These are phyloP conservation scores for Comarum palustre DNA, from an alignment of 306 rosid species.

Conservation along the genomic window DNA sequence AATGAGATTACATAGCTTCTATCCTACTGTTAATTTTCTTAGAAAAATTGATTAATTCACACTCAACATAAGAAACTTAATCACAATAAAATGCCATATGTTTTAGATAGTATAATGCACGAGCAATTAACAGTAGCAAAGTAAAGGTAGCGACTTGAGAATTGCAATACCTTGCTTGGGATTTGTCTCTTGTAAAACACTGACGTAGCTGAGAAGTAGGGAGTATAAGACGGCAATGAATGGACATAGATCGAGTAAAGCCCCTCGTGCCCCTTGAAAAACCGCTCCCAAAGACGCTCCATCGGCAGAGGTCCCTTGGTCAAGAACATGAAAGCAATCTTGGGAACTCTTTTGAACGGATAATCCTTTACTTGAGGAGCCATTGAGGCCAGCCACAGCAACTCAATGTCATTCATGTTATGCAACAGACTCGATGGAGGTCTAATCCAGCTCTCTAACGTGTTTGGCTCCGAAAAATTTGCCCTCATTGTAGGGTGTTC, in stretches of 20 bases:
- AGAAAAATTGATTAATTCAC: background rate
- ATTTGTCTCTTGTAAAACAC: constrained; percentile 73
- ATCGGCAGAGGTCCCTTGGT: constrained; percentile 92
- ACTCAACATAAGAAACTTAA: constrained; percentile 1
- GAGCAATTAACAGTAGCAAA: constrained; percentile 2
- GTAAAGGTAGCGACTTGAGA: constrained; percentile 12
- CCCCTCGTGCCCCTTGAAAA: constrained; percentile 59
- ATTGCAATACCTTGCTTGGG: constrained; percentile 79
- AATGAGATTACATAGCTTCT: background rate
- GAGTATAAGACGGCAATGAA: constrained; percentile 65
- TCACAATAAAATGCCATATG: background rate
- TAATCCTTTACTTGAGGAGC: constrained; percentile 54
- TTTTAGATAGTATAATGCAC: background rate
- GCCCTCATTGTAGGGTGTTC: constrained; percentile 44
- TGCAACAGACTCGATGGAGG: constrained; percentile 69
- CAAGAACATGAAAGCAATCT: constrained; percentile 98
- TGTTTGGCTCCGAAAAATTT: constrained; percentile 51
- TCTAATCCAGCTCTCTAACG: constrained; percentile 60
- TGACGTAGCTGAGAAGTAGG: constrained; percentile 57
- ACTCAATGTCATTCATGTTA: constrained; percentile 69
- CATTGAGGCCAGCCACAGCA: constrained; percentile 80
- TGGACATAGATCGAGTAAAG: constrained; percentile 79
- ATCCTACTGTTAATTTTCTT: background rate
- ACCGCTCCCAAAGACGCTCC: constrained; percentile 91
- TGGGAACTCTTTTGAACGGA: constrained; percentile 74